These are phyloP conservation scores for Exophiala alcalophila DNA, from an alignment of 2,329 filamentous ascomycete species.

Conservation along the genomic window DNA sequence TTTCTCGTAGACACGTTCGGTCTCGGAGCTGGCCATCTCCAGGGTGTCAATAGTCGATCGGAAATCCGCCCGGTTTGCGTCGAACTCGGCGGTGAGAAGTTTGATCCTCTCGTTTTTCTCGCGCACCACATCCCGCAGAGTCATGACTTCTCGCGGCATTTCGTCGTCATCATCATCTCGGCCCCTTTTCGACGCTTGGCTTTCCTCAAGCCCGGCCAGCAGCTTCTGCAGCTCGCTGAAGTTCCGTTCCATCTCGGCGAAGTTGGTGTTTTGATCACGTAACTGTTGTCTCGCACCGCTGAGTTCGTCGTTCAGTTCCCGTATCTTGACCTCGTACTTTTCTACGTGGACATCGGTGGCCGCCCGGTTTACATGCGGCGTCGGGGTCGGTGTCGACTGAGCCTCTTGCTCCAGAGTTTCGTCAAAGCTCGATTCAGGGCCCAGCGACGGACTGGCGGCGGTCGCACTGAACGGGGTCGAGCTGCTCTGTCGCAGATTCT, in stretches of 20 bases:
- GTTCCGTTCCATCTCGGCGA: constrained; percentile 87
- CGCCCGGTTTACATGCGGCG: constrained; percentile 20
- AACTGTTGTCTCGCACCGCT: constrained; percentile 76
- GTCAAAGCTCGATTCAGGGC: constrained; percentile 35
- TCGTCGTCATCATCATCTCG: constrained; percentile 42
- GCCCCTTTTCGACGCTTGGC: constrained; percentile 41
- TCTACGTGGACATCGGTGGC: constrained; percentile 30
- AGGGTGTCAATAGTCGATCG: constrained; percentile 94
- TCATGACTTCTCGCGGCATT: constrained; percentile 61
- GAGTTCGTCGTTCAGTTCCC: constrained; percentile 71
- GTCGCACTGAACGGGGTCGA: constrained; percentile 14
- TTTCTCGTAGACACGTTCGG: constrained; percentile 83
- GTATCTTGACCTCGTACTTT: constrained; percentile 40
- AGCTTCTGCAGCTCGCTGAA: constrained; percentile 76
- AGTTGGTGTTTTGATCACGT: constrained; percentile 76
- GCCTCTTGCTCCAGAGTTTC: constrained; percentile 53
- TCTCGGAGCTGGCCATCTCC: constrained; percentile 92
- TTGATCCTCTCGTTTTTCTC: constrained; percentile 98
- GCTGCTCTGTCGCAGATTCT: constrained; percentile 30
- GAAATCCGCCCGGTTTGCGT: constrained; percentile 91
- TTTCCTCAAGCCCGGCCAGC: constrained; percentile 50
- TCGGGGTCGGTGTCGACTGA: constrained; percentile 44
- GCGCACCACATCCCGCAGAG: constrained; percentile 75
- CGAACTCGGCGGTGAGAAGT: constrained; percentile 89
- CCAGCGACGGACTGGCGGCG: constrained; percentile 27